Evolutionary conservation across 768 basidiomycete species (phyloP).

Genomic region (Suillus cothurnatus): DNA sequence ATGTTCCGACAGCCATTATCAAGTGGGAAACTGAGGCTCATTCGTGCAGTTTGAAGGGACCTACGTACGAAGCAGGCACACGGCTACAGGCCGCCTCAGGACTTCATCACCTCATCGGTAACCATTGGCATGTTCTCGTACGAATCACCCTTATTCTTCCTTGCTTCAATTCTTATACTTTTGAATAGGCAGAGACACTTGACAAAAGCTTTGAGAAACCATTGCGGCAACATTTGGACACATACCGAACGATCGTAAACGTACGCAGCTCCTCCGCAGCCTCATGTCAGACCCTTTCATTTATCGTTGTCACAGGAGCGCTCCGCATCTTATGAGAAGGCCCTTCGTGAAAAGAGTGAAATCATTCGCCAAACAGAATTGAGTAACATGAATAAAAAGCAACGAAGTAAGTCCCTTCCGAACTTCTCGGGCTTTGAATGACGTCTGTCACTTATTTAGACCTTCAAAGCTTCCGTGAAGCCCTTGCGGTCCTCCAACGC

Average conservation of each 20-base stretch:
- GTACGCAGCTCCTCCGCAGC: slow-evolving; percentile 42
- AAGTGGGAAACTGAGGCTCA: background rate
- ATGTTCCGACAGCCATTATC: slow-evolving; percentile 27
- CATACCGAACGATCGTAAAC: slow-evolving; percentile 71
- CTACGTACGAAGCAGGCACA: slow-evolving; percentile 77
- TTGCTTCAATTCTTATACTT: slow-evolving; percentile 10
- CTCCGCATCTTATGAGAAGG: slow-evolving; percentile 79
- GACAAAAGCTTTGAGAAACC: slow-evolving; percentile 91
- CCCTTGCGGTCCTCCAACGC: slow-evolving; percentile 75
- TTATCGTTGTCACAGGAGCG: slow-evolving; percentile 60
- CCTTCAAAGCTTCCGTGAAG: slow-evolving; percentile 85
- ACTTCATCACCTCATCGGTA: slow-evolving; percentile 87
- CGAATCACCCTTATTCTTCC: slow-evolving; percentile 29
- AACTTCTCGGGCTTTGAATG: slow-evolving; percentile 7
- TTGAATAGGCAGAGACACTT: slow-evolving; percentile 72
- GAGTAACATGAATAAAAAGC: slow-evolving; percentile 81
- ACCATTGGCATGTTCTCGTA: slow-evolving; percentile 91
- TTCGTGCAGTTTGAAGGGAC: slow-evolving; percentile 66
- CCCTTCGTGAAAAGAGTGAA: slow-evolving; percentile 80
- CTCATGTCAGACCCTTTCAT: slow-evolving; percentile 9
- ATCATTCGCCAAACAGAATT: slow-evolving; percentile 85
- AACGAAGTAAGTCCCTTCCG: slow-evolving; percentile 64
- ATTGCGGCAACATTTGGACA: slow-evolving; percentile 80
- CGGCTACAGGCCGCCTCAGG: slow-evolving; percentile 86
- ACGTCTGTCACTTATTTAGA: slow-evolving; percentile 48